Evolutionary conservation across 2,329 filamentous ascomycete genomes (phyloP).

Genomic region (Fusarium poae): DNA sequence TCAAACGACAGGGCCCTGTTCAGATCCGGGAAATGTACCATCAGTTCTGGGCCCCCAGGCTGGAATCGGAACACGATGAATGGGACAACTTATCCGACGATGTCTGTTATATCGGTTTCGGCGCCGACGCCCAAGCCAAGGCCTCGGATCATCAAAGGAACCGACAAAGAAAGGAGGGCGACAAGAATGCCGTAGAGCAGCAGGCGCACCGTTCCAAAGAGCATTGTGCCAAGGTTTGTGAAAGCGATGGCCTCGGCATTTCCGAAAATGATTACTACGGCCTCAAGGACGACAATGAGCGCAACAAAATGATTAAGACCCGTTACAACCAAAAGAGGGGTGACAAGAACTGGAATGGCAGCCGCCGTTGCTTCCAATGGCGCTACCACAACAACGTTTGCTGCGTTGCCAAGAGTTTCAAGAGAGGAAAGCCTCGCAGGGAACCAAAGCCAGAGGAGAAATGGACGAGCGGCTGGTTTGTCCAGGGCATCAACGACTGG

Average conservation of each 20-base stretch:
- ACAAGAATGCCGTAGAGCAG: constrained; percentile 59
- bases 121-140: constrained; percentile 53
- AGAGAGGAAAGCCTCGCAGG: constrained; percentile 57
- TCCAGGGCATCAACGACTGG: constrained; percentile 63
- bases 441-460: constrained; percentile 51
- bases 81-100: constrained; percentile 68
- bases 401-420: constrained; percentile 60
- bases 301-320: constrained; percentile 47
- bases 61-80: constrained; percentile 58
- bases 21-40: constrained; percentile 65
- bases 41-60: constrained; percentile 60
- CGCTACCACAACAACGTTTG: constrained; percentile 60
- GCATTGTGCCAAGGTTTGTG: constrained; percentile 65
- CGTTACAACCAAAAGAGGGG: constrained; percentile 46
- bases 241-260: constrained; percentile 55
- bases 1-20: constrained; percentile 55
- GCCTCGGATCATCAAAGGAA: constrained; percentile 51
- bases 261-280: constrained; percentile 53
- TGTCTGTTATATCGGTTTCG: constrained; percentile 59
- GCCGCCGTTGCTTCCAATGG: constrained; percentile 62
- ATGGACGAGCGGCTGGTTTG: constrained; percentile 61
- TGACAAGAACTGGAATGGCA: constrained; percentile 47
- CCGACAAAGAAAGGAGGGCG: constrained; percentile 55
- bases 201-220: constrained; percentile 60
- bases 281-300: constrained; percentile 48